Percentiles rank a stretch among this genome's conserved stretches.
phyloP scores from a whole-genome alignment of 1,139 yeast species.

The Pichia sp. region DNA sequence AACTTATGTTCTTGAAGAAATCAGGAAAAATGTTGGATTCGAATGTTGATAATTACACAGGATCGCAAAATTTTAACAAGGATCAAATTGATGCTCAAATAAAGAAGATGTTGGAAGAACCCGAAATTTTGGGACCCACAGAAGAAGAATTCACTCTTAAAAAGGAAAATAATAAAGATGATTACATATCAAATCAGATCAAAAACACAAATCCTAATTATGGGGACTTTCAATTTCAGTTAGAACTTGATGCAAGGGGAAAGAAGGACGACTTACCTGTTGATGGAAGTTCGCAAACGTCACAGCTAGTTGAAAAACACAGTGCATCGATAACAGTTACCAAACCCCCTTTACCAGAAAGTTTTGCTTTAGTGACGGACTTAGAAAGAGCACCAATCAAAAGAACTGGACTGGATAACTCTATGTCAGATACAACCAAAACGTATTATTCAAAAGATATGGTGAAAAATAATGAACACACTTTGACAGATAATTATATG shows the following conservation, averaged over 20 bases:
- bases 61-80: not conserved
- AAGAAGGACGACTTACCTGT: conserved; percentile 6
- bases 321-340: too few relatives aligned
- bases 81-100: conserved; percentile 4
- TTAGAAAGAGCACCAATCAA: too few relatives aligned
- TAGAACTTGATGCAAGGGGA: conserved; percentile 10
- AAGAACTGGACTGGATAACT: too few relatives aligned
- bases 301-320: too few relatives aligned
- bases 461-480: too few relatives aligned
- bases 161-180: conserved; percentile 3
- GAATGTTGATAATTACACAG: not conserved
- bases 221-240: conserved; percentile 12
- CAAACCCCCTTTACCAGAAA: too few relatives aligned
- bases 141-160: conserved; percentile 12
- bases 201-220: not conserved
- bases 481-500: too few relatives aligned
- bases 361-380: too few relatives aligned
- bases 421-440: too few relatives aligned
- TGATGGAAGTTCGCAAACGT: too few relatives aligned
- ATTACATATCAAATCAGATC: not conserved
- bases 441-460: too few relatives aligned
- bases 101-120: conserved; percentile 13
- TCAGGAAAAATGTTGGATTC: conserved; percentile 1
- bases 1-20: conserved; percentile 16
- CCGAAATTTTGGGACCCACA: conserved; percentile 17